phyloP scores from a whole-genome alignment of 2,329 filamentous ascomycete genomes.

The Exophiala spinifera region DNA sequence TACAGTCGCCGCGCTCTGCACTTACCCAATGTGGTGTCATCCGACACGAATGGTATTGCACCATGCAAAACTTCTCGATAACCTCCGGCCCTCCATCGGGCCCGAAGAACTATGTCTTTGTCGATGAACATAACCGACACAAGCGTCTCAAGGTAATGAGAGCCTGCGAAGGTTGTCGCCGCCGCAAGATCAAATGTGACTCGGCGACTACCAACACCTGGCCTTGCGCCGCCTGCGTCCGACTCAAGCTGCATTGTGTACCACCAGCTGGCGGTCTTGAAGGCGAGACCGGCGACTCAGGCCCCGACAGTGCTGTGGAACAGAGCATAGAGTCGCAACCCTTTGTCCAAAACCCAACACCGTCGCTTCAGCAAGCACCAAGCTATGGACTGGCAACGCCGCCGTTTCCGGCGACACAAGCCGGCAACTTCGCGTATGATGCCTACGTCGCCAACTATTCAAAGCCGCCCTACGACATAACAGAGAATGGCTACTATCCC shows the following conservation, averaged over 20 bases:
- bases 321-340: conserved; percentile 9
- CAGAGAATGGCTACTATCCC: conserved; percentile 16
- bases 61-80: conserved; percentile 27
- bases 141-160: conserved; percentile 97
- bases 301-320: conserved; percentile 4
- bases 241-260: conserved; percentile 88
- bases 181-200: conserved; percentile 97
- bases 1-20: conserved; percentile 12
- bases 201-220: conserved; percentile 95
- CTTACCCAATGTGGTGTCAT: conserved; percentile 27
- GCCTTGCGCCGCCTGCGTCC: conserved; percentile 91
- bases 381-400: conserved; percentile 14
- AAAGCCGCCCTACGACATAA: conserved; percentile 12
- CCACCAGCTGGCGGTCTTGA: conserved; percentile 80
- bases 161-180: conserved; percentile 90
- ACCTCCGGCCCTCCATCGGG: conserved; percentile 21
- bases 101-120: conserved; percentile 82
- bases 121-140: conserved; percentile 97
- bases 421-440: conserved; percentile 15
- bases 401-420: conserved; percentile 11
- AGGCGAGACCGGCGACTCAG: conserved; percentile 41
- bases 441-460: conserved; percentile 18
- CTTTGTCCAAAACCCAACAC: conserved; percentile 4
- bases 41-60: conserved; percentile 22
- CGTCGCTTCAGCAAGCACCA: conserved; percentile 16